These are phyloP conservation scores for Neurospora sublineolata DNA, from an alignment of 495 filamentous ascomycete genomes.

Conservation along the genomic window DNA sequence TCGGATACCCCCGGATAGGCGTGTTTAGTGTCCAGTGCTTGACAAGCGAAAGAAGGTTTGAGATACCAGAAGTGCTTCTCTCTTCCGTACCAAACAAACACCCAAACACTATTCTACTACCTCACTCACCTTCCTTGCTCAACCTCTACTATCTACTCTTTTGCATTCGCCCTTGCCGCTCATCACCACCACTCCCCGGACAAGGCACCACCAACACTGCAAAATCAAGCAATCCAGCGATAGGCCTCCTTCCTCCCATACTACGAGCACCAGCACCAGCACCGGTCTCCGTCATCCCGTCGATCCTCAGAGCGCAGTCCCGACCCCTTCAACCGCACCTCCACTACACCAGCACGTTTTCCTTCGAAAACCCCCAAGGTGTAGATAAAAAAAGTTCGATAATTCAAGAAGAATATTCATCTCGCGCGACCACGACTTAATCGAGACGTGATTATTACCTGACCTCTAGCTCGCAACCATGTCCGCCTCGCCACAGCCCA, in stretches of 20 bases:
- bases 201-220: not conserved
- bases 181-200: slow-evolving; percentile 6
- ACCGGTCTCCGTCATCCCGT: slow-evolving; percentile 8
- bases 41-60: slow-evolving; percentile 25
- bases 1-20: not conserved
- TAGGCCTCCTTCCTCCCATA: not conserved
- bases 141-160: slow-evolving; percentile 1
- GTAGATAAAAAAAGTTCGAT: slow-evolving; percentile 53
- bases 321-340: slow-evolving; percentile 15
- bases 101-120: not conserved
- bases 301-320: not conserved
- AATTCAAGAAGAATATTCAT: slow-evolving; percentile 39
- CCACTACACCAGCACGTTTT: slow-evolving; percentile 80
- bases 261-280: slow-evolving; percentile 9
- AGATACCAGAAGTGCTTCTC: slow-evolving; percentile 21
- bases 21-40: slow-evolving; percentile 13
- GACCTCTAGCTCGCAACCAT: slow-evolving; percentile 25
- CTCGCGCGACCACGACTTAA: slow-evolving; percentile 9
- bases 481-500: slow-evolving; percentile 44
- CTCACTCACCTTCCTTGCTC: slow-evolving; percentile 2
- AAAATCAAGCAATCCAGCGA: not conserved
- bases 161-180: slow-evolving; percentile 4
- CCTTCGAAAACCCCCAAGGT: slow-evolving; percentile 68
- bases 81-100: slow-evolving; percentile 1
- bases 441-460: slow-evolving; percentile 19